phyloP scores from a whole-genome alignment of 1,284 basidiomycete genomes.

The Athelia psychrophila region DNA sequence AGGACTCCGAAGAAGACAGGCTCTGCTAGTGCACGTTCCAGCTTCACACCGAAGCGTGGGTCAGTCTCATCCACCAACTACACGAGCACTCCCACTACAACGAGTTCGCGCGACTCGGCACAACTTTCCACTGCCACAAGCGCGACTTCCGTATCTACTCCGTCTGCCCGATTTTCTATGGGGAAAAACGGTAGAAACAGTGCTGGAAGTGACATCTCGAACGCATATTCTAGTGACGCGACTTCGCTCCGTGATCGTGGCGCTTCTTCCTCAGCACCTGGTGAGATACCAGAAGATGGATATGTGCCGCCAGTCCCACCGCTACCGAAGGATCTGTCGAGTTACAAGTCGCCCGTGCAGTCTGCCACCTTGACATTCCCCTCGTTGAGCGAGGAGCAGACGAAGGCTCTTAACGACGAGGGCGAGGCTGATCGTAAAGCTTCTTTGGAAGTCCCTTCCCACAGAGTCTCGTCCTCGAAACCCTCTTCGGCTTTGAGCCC shows the following conservation, averaged over 20 bases:
- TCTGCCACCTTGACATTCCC: conserved; percentile 53
- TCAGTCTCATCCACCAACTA: conserved; percentile 88
- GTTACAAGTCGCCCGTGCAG: conserved; percentile 67
- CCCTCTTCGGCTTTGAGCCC: conserved; percentile 25
- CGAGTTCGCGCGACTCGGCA: conserved; percentile 80
- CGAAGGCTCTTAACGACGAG: conserved; percentile 34
- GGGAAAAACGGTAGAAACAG: conserved; percentile 70
- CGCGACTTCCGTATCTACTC: conserved; percentile 67
- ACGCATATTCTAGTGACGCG: conserved; percentile 63
- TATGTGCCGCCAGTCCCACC: conserved; percentile 94
- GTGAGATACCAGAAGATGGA: conserved; percentile 57
- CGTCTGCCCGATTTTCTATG: conserved; percentile 63
- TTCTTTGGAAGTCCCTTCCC: conserved; percentile 51
- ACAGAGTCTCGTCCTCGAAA: conserved; percentile 27
- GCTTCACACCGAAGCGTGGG: conserved; percentile 79
- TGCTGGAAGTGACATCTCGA: conserved; percentile 83
- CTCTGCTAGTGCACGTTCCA: conserved; percentile 55
- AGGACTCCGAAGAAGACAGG: conserved; percentile 64
- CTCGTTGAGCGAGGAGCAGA: conserved; percentile 34
- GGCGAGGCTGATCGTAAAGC: conserved; percentile 40
- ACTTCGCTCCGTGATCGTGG: conserved; percentile 64
- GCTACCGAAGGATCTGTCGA: conserved; percentile 86
- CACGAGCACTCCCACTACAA: conserved; percentile 65
- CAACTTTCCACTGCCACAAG: conserved; percentile 75
- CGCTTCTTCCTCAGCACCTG: conserved; percentile 52